phyloP scores from a whole-genome alignment of 805 yeast genomes.

The Yarrowia keelungensis region DNA sequence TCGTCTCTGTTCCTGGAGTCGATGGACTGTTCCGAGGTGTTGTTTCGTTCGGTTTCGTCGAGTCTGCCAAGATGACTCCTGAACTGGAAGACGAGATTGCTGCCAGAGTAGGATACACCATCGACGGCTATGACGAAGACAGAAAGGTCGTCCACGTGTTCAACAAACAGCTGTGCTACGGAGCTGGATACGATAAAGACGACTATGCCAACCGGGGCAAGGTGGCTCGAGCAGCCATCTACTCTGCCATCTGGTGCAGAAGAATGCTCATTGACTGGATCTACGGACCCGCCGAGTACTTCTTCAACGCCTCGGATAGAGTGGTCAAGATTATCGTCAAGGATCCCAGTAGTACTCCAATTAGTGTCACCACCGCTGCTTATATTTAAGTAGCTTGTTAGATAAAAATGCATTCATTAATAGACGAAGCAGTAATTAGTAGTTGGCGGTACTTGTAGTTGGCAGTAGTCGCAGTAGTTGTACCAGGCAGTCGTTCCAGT shows the following conservation, averaged over 20 bases:
- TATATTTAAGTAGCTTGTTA: not conserved
- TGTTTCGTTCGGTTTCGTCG: slow-evolving; percentile 57
- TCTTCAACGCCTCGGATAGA: slow-evolving; percentile 31
- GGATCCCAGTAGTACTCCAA: slow-evolving; percentile 28
- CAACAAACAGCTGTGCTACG: slow-evolving; percentile 37
- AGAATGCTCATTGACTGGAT: slow-evolving; percentile 34
- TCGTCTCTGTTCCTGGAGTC: slow-evolving; percentile 53
- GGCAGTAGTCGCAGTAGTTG: too few species aligned
- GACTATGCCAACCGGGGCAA: slow-evolving; percentile 8
- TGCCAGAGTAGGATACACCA: slow-evolving; percentile 18
- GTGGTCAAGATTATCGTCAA: slow-evolving; percentile 21
- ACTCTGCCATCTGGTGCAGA: slow-evolving; percentile 31
- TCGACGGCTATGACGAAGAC: slow-evolving; percentile 2
- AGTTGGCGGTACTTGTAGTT: too few species aligned
- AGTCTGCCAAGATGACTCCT: slow-evolving; percentile 33
- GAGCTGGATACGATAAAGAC: slow-evolving; percentile 16
- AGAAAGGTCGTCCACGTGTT: slow-evolving; percentile 37
- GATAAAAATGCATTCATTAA: not conserved
- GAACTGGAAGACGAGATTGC: slow-evolving; percentile 36
- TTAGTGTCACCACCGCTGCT: slow-evolving; percentile 30
- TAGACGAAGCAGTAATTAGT: not conserved
- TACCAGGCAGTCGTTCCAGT: too few species aligned
- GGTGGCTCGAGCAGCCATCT: slow-evolving; percentile 17
- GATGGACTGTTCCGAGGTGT: slow-evolving; percentile 60
- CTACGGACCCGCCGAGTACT: slow-evolving; percentile 35